phyloP scores from a whole-genome alignment of 352 stramenopile genomes.

The Globisporangium sylvaticum region DNA sequence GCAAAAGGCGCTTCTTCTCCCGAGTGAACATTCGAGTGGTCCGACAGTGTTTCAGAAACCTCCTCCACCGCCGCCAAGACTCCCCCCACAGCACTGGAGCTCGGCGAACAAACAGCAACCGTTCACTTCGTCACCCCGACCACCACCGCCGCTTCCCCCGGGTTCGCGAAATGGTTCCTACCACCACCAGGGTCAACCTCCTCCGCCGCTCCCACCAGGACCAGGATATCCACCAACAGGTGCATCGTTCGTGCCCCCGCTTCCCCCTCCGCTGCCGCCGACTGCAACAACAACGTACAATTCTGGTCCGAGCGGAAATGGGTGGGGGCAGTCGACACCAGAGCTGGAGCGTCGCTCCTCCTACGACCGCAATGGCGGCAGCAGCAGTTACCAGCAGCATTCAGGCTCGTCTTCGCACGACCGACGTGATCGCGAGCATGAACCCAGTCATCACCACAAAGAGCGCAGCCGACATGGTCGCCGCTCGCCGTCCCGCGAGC shows the following conservation, averaged over 20 bases:
- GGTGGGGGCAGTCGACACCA: not conserved
- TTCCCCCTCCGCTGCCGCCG: conserved; percentile 7
- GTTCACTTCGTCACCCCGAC: conserved; percentile 20
- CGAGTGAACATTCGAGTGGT: not conserved
- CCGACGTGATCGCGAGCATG: not conserved
- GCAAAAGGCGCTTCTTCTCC: conserved; percentile 4
- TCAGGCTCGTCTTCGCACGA: conserved; percentile 5
- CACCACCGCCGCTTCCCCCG: conserved; percentile 15
- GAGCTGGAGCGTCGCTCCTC: conserved; percentile 9
- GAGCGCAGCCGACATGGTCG: conserved; percentile 4
- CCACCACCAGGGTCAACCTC: not conserved
- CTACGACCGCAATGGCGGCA: conserved; percentile 7
- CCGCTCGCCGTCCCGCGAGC: conserved; percentile 14
- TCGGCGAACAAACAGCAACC: conserved; percentile 8
- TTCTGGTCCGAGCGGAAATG: not conserved
- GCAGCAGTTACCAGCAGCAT: not conserved
- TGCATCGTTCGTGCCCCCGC: conserved; percentile 14
- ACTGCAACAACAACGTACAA: conserved; percentile 12
- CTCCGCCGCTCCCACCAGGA: conserved; percentile 19
- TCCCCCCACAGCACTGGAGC: conserved; percentile 23
- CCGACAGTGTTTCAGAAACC: conserved; percentile 13
- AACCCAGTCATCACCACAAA: not conserved
- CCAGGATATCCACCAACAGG: conserved; percentile 12
- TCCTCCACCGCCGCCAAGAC: conserved; percentile 3
- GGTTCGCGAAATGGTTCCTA: conserved; percentile 16